Conservation (phyloP, 495 filamentous ascomycete species). For the Podospora tetraspora region DNA sequence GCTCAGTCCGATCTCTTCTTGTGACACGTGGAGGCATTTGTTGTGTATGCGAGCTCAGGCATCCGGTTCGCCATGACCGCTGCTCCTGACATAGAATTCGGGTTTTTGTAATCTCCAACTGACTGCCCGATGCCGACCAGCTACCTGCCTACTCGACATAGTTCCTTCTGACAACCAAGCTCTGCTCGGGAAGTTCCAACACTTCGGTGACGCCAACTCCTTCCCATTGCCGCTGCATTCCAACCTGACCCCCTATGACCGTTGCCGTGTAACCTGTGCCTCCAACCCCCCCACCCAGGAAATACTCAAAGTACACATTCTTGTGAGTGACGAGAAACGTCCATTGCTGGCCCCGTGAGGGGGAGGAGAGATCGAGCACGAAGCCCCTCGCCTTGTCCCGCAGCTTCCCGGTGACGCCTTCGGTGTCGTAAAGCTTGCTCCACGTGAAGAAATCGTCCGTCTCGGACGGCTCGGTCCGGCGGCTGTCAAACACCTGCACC, state of each 20-base stretch:
- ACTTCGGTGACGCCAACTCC: slow-evolving; percentile 8
- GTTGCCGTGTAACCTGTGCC: slow-evolving; percentile 10
- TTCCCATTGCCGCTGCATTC: slow-evolving; percentile 2
- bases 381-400: slow-evolving; percentile 10
- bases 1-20: too few species aligned
- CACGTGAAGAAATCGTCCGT: slow-evolving; percentile 9
- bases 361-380: slow-evolving; percentile 8
- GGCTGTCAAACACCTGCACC: not conserved
- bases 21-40: not conserved
- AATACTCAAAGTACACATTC: slow-evolving; percentile 13
- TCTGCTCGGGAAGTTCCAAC: slow-evolving; percentile 10
- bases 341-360: slow-evolving; percentile 6
- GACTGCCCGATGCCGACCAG: too few species aligned
- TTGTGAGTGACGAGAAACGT: slow-evolving; percentile 7
- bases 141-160: not conserved
- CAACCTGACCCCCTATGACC: slow-evolving; percentile 7
- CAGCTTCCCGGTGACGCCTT: slow-evolving; percentile 7
- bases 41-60: too few species aligned
- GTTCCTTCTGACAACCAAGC: slow-evolving; percentile 10
- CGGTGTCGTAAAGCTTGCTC: slow-evolving; percentile 5
- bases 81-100: too few species aligned
- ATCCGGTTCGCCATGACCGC: too few species aligned
- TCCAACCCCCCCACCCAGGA: slow-evolving; percentile 7
- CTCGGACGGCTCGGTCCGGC: slow-evolving; percentile 5
- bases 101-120: too few species aligned